Percentiles rank a stretch among this genome's conserved stretches.
Evolutionary conservation across 1,139 yeast genomes (phyloP).

Genomic region (Torulaspora pretoriensis): DNA sequence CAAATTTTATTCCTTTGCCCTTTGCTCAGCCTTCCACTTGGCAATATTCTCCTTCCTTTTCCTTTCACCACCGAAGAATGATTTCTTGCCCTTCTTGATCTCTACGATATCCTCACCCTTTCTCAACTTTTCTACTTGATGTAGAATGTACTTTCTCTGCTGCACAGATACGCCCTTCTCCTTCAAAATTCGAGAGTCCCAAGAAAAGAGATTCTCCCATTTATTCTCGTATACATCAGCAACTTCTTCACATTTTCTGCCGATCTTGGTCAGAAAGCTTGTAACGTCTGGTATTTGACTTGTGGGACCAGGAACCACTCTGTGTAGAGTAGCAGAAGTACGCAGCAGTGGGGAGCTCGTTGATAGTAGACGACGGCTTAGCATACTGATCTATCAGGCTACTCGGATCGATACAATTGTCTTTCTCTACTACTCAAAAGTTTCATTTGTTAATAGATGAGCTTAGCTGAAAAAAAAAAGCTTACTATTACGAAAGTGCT

Average conservation of each 20-base stretch:
- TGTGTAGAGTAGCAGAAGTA: slow-evolving; percentile 11
- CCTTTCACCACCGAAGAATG: slow-evolving; percentile 84
- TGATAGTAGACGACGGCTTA: slow-evolving; percentile 20
- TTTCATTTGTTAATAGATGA: slow-evolving; percentile 1
- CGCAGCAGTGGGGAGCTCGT: slow-evolving; percentile 13
- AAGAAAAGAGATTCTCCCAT: slow-evolving; percentile 63
- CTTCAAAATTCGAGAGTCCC: slow-evolving; percentile 58
- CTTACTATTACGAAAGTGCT: not conserved
- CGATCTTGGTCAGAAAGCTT: slow-evolving; percentile 68
- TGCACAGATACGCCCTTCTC: slow-evolving; percentile 74
- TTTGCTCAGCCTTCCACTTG: slow-evolving; percentile 59
- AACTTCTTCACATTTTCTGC: slow-evolving; percentile 67
- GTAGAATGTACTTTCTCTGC: slow-evolving; percentile 60
- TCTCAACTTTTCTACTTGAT: slow-evolving; percentile 44
- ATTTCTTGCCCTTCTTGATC: slow-evolving; percentile 63
- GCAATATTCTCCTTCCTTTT: slow-evolving; percentile 68
- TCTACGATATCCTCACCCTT: slow-evolving; percentile 57
- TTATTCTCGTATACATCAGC: slow-evolving; percentile 65
- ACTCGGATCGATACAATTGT: not conserved
- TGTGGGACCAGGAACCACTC: slow-evolving; percentile 45
- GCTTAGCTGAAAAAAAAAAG: not conserved
- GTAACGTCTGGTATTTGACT: slow-evolving; percentile 63
- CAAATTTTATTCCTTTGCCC: slow-evolving; percentile 35
- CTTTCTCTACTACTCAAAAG: not conserved
- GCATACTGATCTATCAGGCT: slow-evolving; percentile 12